A percentile compares a stretch with the other conserved stretches of the same genome.
phyloP scores from a whole-genome alignment of 108 stramenopile genomes.

The Chaetoceros tenuissimus region DNA sequence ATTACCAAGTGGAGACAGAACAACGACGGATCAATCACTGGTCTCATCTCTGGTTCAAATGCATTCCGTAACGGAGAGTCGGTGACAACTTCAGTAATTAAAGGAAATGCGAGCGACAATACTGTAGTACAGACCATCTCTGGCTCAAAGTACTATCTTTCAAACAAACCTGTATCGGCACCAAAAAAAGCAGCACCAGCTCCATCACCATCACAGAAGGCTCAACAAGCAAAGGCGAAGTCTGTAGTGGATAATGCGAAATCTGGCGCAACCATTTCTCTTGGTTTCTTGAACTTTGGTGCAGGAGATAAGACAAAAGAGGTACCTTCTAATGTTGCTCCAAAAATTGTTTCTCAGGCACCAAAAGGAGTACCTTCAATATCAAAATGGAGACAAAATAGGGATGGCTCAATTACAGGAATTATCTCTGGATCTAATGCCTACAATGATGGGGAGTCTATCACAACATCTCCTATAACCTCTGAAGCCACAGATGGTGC shows the following conservation, averaged over 20 bases:
- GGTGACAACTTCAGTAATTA: conserved; percentile 9
- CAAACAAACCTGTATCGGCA: not conserved
- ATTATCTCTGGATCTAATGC: conserved; percentile 17
- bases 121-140: conserved; percentile 36
- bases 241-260: no score
- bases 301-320: not conserved
- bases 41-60: conserved; percentile 34
- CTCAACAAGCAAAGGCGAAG: no score
- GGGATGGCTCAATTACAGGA: conserved; percentile 17
- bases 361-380: not conserved
- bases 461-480: conserved; percentile 20
- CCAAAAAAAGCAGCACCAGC: no score
- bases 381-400: not conserved
- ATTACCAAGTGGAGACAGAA: conserved; percentile 43
- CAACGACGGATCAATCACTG: conserved; percentile 40
- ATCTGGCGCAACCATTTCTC: not conserved
- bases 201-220: no score
- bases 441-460: conserved; percentile 17
- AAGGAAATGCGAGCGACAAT: conserved; percentile 13
- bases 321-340: not conserved
- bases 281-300: not conserved
- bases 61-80: conserved; percentile 14
- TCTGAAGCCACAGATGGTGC: conserved; percentile 18
- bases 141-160: conserved; percentile 21
- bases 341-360: not conserved